These are phyloP conservation scores for Skeletonema menzelii DNA, from an alignment of 108 stramenopile genomes.

Conservation along the genomic window DNA sequence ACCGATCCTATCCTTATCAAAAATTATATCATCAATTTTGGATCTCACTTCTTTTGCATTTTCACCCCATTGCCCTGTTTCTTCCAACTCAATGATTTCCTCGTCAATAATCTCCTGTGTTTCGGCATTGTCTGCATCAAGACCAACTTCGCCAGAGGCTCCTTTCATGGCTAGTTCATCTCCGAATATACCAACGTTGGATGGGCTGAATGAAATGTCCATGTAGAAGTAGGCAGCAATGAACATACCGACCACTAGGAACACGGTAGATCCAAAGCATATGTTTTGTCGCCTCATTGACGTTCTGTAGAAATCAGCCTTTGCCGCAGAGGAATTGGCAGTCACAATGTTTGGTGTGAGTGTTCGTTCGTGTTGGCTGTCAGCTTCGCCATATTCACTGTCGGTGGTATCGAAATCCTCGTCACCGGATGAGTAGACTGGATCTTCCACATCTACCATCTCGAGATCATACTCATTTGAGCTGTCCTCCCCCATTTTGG, in stretches of 20 bases:
- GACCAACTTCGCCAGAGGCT: slow-evolving; percentile 46
- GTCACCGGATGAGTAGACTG: slow-evolving; percentile 4
- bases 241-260: slow-evolving; percentile 19
- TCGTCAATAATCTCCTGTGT: slow-evolving; percentile 37
- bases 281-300: slow-evolving; percentile 43
- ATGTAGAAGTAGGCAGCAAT: slow-evolving; percentile 42
- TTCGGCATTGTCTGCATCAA: slow-evolving; percentile 52
- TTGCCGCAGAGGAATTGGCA: slow-evolving; percentile 1
- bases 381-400: slow-evolving; percentile 22
- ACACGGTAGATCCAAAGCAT: slow-evolving; percentile 38
- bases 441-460: background rate
- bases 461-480: background rate
- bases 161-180: slow-evolving; percentile 36
- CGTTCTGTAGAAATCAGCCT: slow-evolving; percentile 10
- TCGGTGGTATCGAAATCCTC: slow-evolving; percentile 2
- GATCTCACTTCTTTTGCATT: slow-evolving; percentile 5
- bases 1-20: slow-evolving; percentile 19
- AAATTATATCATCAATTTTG: slow-evolving; percentile 14
- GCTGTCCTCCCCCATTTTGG: background rate
- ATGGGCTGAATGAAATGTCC: slow-evolving; percentile 34
- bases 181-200: slow-evolving; percentile 40
- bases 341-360: slow-evolving; percentile 1
- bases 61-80: slow-evolving; percentile 35
- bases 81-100: slow-evolving; percentile 30
- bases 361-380: background rate